Base-by-base conservation (phyloP, 805 yeast genomes). In the Starmerella sirachaensis region DNA sequence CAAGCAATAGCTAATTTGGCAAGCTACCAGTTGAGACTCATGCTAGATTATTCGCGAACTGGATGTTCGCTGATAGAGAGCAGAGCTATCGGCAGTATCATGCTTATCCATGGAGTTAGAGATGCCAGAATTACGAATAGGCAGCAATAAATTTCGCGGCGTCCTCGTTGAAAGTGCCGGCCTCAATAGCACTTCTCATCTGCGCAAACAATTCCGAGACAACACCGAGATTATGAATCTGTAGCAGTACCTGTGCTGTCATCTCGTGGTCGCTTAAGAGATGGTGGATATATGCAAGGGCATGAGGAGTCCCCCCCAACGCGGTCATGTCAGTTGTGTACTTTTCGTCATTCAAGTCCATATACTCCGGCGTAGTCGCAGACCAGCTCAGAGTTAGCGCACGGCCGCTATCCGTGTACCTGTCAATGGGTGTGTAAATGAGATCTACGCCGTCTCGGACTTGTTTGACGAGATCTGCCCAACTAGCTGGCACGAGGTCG, bases 201-300 rank as follows among this genome's bases (percentile, higher is more conserved):
- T 54, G 60, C 5, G 29, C 42, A 38, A 64, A 56, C 31, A 62
- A 58, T 31, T 34, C 11, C 18, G 40, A 44, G n/a, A 51, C 40
- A 0, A 56, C 53, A 16, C 43, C 43, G 19, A 57, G 33, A 41
- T 64, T 64, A 40, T 65, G 66, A 42, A 54, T 52, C 46, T 63
- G 66, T 23, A 64, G 49, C 8, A 62, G 42, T 31, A 63, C 62
- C 53, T 62, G 58, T 2, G 66, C 65, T 18, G 64, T 54, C 68
- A 64, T 64, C 44, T 64, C 69, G 13, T 49, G 47, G 8, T 66
- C 67, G 23, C 56, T 40, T 21, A 64, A 51, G 18, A 64, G 47
- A 41, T 64, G 69, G 31, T 64, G 65, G n/a, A 64, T 40, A 43
- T 64, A 64, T 11, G 67, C 66, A 16, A 59, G 42, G 39, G 58